phyloP scores from a whole-genome alignment of 208 protist species.

The Leishmania arabica region DNA sequence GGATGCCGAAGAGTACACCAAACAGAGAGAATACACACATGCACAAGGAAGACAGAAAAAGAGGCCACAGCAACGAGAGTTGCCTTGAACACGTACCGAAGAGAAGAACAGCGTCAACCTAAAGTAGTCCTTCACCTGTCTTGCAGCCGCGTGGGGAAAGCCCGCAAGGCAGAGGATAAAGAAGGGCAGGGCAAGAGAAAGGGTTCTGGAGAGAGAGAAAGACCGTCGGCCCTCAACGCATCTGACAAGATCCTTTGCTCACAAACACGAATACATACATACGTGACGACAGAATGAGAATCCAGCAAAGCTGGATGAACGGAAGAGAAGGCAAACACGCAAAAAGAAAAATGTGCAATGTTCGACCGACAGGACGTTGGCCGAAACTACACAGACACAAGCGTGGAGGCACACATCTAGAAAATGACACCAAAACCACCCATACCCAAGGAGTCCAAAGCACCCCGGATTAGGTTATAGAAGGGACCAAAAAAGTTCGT shows the following conservation, averaged over 20 bases:
- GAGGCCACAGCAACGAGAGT: background rate
- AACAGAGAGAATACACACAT: background rate
- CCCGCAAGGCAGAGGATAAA: too few relatives aligned
- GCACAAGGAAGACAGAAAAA: background rate
- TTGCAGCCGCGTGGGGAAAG: background rate
- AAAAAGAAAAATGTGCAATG: background rate
- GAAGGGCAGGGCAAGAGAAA: background rate
- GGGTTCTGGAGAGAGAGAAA: background rate
- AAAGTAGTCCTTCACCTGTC: background rate
- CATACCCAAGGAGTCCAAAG: background rate
- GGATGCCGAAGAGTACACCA: background rate
- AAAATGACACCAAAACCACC: background rate
- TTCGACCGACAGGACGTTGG: background rate
- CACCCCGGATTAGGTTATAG: background rate
- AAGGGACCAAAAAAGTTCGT: background rate
- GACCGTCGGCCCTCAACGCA: too few relatives aligned
- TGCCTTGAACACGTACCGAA: too few relatives aligned
- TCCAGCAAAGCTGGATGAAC: too few relatives aligned
- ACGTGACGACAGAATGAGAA: background rate
- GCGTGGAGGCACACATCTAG: background rate
- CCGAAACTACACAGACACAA: too few relatives aligned
- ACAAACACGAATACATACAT: background rate
- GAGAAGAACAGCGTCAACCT: background rate
- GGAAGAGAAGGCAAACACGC: background rate
- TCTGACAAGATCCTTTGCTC: background rate